These are phyloP conservation scores for Olyra latifolia DNA, from an alignment of 176 grass and related monocot genomes.

Conservation along the genomic window DNA sequence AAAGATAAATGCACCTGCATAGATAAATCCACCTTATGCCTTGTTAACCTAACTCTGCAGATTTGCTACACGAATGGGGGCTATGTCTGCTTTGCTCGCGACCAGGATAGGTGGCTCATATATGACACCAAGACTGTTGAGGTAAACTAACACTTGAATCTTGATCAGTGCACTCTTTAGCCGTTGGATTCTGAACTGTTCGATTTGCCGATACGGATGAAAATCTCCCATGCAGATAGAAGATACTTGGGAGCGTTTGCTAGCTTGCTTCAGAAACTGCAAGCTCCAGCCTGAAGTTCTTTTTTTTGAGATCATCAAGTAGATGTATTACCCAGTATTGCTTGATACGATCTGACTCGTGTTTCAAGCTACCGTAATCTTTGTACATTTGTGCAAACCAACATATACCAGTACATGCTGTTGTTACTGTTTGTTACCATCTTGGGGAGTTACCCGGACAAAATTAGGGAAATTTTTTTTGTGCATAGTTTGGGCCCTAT, in stretches of 20 bases:
- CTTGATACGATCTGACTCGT: background rate
- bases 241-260: slow-evolving; percentile 8
- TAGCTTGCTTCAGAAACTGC: background rate
- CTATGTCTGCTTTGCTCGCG: slow-evolving; percentile 8
- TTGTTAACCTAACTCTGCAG: background rate
- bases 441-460: no score
- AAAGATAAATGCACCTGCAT: background rate
- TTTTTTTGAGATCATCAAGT: slow-evolving; percentile 15
- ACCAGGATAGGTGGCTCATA: slow-evolving; percentile 21
- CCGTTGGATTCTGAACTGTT: background rate
- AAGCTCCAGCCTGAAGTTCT: slow-evolving; percentile 10
- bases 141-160: background rate
- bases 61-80: background rate
- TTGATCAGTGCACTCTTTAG: background rate
- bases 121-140: background rate
- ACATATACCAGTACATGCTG: no score
- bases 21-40: background rate
- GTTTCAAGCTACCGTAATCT: background rate
- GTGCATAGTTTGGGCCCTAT: no score
- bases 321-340: background rate
- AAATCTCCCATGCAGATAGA: background rate
- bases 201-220: background rate
- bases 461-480: no score
- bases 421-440: no score
- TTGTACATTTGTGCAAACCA: no score